phyloP scores from a whole-genome alignment of 106 monocot species.

The Triglochin maritima region DNA sequence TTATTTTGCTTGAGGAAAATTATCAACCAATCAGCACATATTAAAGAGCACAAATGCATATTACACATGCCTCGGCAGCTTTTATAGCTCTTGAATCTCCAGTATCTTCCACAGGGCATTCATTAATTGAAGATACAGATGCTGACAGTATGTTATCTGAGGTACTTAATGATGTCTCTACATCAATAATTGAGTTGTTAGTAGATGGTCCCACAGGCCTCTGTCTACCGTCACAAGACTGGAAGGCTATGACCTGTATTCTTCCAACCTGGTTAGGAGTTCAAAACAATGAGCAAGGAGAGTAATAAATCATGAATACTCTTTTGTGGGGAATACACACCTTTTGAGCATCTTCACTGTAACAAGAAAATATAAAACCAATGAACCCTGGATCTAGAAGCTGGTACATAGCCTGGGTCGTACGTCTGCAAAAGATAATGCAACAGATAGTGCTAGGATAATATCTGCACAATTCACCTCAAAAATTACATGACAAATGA shows the following conservation, averaged over 20 bases:
- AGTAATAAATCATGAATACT: neutral
- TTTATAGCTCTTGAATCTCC: slow-evolving; percentile 52
- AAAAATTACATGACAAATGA: too few relatives aligned
- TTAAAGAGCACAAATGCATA: too few relatives aligned
- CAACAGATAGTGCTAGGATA: too few relatives aligned
- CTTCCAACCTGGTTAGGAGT: slow-evolving; percentile 48
- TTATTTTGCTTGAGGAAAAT: too few relatives aligned
- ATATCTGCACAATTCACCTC: too few relatives aligned
- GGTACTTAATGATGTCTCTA: slow-evolving; percentile 64
- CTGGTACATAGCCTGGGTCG: slow-evolving; percentile 97
- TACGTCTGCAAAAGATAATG: slow-evolving; percentile 50
- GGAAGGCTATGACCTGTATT: slow-evolving; percentile 96
- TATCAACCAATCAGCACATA: too few relatives aligned
- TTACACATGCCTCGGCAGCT: slow-evolving; percentile 32
- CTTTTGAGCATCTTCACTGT: slow-evolving; percentile 78
- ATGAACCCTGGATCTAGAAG: slow-evolving; percentile 83
- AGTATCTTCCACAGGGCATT: slow-evolving; percentile 54
- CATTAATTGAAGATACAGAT: slow-evolving; percentile 28
- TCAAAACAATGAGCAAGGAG: neutral
- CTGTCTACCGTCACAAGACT: slow-evolving; percentile 63
- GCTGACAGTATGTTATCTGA: slow-evolving; percentile 36
- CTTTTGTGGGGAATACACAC: slow-evolving; percentile 9
- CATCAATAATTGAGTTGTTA: slow-evolving; percentile 32
- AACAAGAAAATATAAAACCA: slow-evolving; percentile 93
- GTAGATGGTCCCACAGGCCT: slow-evolving; percentile 16